Evolutionary conservation across 345 rosid species (phyloP).

Genomic region (Pistacia integerrima): DNA sequence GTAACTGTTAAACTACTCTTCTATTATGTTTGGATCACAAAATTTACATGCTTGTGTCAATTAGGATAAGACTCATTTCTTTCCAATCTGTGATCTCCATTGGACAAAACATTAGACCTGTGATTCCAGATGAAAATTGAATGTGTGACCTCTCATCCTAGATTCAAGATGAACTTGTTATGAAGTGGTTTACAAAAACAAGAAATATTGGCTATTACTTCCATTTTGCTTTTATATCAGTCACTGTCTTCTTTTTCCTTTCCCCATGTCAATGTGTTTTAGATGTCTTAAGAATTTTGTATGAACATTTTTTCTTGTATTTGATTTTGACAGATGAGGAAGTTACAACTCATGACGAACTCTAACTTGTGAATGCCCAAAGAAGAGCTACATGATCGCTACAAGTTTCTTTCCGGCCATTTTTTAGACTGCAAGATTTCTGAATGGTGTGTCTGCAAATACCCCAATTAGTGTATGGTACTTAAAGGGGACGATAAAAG

Average conservation of each 20-base stretch:
- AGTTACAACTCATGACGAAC: conserved; percentile 49
- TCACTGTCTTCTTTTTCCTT: neutral
- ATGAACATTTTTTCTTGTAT: conserved; percentile 2
- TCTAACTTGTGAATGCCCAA: conserved; percentile 28
- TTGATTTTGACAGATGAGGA: conserved; percentile 33
- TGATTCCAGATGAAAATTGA: neutral
- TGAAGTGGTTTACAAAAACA: neutral
- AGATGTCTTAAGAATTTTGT: neutral
- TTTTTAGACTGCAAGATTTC: no score
- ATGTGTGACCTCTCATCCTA: neutral
- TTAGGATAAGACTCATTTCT: neutral
- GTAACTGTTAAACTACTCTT: neutral
- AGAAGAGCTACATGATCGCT: conserved; percentile 6
- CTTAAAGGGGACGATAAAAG: no score
- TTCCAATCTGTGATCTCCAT: neutral
- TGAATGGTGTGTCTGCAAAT: no score
- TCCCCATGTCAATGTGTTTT: neutral
- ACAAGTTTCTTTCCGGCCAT: neutral
- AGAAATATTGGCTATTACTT: neutral
- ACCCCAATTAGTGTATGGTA: no score
- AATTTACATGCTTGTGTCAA: neutral
- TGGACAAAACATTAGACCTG: neutral
- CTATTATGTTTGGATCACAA: neutral
- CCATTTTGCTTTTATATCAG: neutral
- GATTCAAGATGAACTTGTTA: conserved; percentile 6